A percentile compares a stretch with the other conserved stretches of the same genome.
These are phyloP conservation scores for Hirsutella rhossiliensis DNA, from an alignment of 2,329 filamentous ascomycete species.

Conservation along the genomic window DNA sequence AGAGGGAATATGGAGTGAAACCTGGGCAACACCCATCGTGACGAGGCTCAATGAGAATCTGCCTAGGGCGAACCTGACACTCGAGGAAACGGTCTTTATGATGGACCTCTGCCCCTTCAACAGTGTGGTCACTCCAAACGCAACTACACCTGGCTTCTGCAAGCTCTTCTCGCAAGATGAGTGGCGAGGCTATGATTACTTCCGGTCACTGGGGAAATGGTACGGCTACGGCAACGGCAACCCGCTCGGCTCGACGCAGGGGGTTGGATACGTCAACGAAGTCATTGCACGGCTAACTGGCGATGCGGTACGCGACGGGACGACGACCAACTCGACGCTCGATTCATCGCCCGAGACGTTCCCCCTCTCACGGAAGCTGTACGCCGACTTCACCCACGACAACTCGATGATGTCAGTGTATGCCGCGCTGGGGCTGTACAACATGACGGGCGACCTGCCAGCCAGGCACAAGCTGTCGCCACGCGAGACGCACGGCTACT, in stretches of 20 bases:
- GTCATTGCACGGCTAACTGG: conserved; percentile 69
- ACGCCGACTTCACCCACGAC: conserved; percentile 88
- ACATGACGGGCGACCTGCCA: conserved; percentile 43
- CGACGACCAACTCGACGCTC: conserved; percentile 66
- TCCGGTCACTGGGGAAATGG: conserved; percentile 68
- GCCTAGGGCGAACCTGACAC: conserved; percentile 51
- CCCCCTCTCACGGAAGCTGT: conserved; percentile 55
- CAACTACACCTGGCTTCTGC: conserved; percentile 57
- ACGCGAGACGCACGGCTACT: conserved; percentile 51
- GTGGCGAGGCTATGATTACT: conserved; percentile 74
- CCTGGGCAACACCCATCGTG: conserved; percentile 58
- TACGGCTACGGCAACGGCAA: conserved; percentile 73
- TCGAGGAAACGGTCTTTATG: conserved; percentile 51
- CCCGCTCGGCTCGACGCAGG: conserved; percentile 69
- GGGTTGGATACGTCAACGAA: conserved; percentile 81
- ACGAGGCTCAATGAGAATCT: conserved; percentile 57
- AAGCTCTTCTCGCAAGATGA: conserved; percentile 58
- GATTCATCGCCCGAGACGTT: conserved; percentile 58
- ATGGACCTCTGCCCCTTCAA: conserved; percentile 88
- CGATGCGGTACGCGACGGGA: conserved; percentile 56
- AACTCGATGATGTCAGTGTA: conserved; percentile 74
- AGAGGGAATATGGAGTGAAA: conserved; percentile 44
- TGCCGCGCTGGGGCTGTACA: conserved; percentile 68
- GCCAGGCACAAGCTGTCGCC: conserved; percentile 37
- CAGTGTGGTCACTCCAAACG: conserved; percentile 51